Conservation (phyloP, 192 early-diverging fungal genomes). For the Backusella circina region DNA sequence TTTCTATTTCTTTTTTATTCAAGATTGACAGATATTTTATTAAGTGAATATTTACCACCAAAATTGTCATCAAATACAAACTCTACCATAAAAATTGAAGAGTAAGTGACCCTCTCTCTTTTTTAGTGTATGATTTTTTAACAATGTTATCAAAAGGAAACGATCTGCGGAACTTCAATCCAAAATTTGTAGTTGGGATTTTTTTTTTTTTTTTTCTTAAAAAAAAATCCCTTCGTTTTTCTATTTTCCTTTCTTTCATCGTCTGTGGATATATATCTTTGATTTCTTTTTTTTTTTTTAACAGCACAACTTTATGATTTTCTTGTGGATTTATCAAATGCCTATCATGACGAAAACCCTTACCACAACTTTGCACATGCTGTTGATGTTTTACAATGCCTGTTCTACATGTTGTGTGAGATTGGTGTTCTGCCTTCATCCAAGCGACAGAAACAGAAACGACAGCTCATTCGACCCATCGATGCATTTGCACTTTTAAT, state of each 20-base stretch:
- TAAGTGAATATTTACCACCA: neutral
- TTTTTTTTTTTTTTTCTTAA: no score
- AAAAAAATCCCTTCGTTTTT: neutral
- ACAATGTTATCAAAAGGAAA: no score
- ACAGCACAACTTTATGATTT: conserved; percentile 49
- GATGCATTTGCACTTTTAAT: conserved; percentile 75
- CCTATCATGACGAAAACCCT: conserved; percentile 67
- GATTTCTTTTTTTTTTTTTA: conserved; percentile 15
- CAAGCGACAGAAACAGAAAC: conserved; percentile 15
- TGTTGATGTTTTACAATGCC: conserved; percentile 90
- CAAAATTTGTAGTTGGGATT: conserved; percentile 63
- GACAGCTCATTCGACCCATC: conserved; percentile 36
- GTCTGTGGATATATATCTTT: no score
- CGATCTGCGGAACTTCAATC: conserved; percentile 5
- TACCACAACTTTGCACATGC: conserved; percentile 97
- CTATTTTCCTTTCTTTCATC: no score
- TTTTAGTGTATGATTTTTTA: no score
- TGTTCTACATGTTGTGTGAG: conserved; percentile 75
- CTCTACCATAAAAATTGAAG: neutral
- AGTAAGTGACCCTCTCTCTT: neutral
- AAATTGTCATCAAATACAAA: neutral
- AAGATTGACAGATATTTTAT: conserved; percentile 1
- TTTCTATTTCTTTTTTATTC: neutral
- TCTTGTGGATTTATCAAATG: conserved; percentile 48
- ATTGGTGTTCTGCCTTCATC: conserved; percentile 48